Base-by-base conservation (phyloP, 169 alveolate genomes). In the Plasmodium inui region DNA sequence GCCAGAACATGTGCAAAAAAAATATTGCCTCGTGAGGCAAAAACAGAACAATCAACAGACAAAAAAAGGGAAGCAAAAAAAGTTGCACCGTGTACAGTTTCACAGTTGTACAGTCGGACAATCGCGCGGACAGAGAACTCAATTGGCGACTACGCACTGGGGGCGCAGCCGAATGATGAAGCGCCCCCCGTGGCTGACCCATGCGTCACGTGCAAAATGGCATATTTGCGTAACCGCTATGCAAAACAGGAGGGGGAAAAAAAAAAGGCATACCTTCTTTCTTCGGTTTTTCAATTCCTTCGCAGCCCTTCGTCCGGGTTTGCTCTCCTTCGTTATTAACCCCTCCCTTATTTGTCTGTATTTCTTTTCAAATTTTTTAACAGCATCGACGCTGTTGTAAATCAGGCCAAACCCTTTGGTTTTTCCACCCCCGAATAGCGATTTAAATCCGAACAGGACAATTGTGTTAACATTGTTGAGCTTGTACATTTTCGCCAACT, bases 391-490 rank as follows among this genome's bases (percentile, higher is more conserved):
- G 92, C 96, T 97, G 96, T 98, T 99, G 84, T 98, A 98, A 96
- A 98, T 97, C 91, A 97, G 95, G 26, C 99, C 99, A 94, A 98
- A 98, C 14, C 99, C 99, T 19, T 98, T 96, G 82, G 99, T 96
- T 84, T 98, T 96, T 30, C 99, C 99, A 30, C 99, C 99, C 57
- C 99, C 99, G 95, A 98, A 98, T 81, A 97, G 97, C 30, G 99
- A 98, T 96, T 98, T 98, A 94, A 98, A 96, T 41, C 99, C 99
- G 91, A 97, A 98, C 41, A 98, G 95, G 70, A 97, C 97, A 83
- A 98, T 96, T 30, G 97, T 95, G 84, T 97, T 97, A 53, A 97
- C 95, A 93, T 98, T 98, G 92, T 96, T 96, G 12, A 96, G 92
- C 92, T 98, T 98, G 95, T 96, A 98, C 96, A 97, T 96, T 92